A percentile compares a stretch with the other conserved stretches of the same genome.
phyloP scores from a whole-genome alignment of 78 protist genomes.

The Dictyostelium brefeldianum region DNA sequence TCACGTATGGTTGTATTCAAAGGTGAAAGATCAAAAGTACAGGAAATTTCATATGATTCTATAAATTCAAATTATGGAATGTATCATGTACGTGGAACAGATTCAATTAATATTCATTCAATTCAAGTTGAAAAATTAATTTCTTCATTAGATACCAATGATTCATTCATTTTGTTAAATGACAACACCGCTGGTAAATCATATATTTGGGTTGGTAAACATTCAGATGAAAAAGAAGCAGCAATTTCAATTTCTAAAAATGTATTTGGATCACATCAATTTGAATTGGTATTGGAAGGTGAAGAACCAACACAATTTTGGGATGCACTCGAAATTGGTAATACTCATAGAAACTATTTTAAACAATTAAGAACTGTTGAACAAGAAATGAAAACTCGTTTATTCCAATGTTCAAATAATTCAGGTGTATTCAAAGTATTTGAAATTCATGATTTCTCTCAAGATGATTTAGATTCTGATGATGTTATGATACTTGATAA shows the following conservation, averaged over 20 bases:
- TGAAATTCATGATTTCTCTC: slow-evolving; percentile 54
- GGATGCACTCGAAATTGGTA: not conserved
- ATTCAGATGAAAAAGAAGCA: slow-evolving; percentile 38
- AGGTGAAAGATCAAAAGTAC: slow-evolving; percentile 15
- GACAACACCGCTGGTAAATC: not conserved
- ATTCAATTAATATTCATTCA: slow-evolving; percentile 18
- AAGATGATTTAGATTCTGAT: slow-evolving; percentile 58
- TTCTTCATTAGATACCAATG: slow-evolving; percentile 43
- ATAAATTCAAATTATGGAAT: not conserved
- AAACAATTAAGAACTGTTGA: slow-evolving; percentile 15
- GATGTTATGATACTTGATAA: slow-evolving; percentile 48
- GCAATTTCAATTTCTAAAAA: not conserved
- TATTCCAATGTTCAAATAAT: slow-evolving; percentile 49
- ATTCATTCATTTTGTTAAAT: slow-evolving; percentile 11
- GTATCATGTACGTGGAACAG: slow-evolving; percentile 41
- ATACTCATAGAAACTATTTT: not conserved
- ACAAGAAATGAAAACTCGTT: slow-evolving; percentile 37
- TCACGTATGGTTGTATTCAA: slow-evolving; percentile 25
- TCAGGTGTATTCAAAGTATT: slow-evolving; percentile 52
- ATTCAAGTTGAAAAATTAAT: slow-evolving; percentile 42
- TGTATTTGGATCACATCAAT: not conserved
- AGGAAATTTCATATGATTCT: not conserved
- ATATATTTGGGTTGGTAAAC: slow-evolving; percentile 54
- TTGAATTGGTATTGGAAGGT: not conserved
- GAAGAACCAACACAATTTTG: slow-evolving; percentile 8